Percentiles rank a stretch among this genome's conserved stretches.
Conservation (phyloP, 2,329 filamentous ascomycete species). For the Penicillium verrucosum region DNA sequence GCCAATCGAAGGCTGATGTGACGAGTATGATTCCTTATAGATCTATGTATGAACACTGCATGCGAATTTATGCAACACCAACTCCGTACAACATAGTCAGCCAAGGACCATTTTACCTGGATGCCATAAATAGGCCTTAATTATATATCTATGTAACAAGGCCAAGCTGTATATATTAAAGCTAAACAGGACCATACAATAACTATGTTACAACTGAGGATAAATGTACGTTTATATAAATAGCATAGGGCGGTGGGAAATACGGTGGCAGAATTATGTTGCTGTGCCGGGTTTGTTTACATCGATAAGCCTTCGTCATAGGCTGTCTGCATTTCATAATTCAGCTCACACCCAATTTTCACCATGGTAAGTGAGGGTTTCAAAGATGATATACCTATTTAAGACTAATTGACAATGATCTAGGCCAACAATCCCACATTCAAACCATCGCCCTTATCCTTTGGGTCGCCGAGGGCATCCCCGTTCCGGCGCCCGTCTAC, state of each 20-base stretch:
- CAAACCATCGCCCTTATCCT: conserved; percentile 69
- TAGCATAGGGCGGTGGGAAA: not conserved
- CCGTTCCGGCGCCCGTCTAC: conserved; percentile 65
- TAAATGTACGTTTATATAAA: not conserved
- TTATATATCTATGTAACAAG: too few species aligned
- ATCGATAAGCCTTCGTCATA: conserved; percentile 7
- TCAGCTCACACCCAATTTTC: not conserved
- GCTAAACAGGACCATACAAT: not conserved
- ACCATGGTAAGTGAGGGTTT: not conserved
- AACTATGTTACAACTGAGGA: not conserved
- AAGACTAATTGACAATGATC: not conserved
- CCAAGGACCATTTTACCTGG: fast-evolving
- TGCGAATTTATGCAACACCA: not conserved
- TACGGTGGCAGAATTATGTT: conserved; percentile 2
- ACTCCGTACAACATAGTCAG: not conserved
- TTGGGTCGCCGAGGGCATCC: conserved; percentile 66
- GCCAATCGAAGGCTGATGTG: not conserved
- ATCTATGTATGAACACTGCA: not conserved
- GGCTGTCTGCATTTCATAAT: conserved; percentile 3
- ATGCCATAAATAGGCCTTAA: not conserved
- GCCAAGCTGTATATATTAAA: not conserved
- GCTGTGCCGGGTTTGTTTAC: conserved; percentile 16
- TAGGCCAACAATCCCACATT: conserved; percentile 57
- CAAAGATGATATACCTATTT: not conserved
- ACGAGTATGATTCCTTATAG: not conserved